phyloP scores from a whole-genome alignment of 805 yeast species.

The Brettanomyces custersianus region DNA sequence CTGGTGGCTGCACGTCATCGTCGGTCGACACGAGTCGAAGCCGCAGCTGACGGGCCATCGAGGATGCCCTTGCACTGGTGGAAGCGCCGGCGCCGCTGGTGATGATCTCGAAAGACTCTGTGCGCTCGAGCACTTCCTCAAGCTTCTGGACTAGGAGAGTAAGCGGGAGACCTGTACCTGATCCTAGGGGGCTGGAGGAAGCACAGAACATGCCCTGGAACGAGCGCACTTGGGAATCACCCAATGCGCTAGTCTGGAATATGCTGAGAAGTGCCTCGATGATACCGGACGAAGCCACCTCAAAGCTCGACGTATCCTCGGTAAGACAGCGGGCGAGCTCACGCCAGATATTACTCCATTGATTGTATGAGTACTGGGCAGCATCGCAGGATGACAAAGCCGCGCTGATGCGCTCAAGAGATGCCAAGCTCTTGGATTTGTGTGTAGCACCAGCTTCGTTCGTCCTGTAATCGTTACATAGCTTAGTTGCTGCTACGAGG shows the following conservation, averaged over 20 bases:
- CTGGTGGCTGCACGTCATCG: slow-evolving; percentile 18
- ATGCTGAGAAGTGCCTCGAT: slow-evolving; percentile 32
- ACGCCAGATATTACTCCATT: slow-evolving; percentile 29
- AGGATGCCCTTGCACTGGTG: slow-evolving; percentile 35
- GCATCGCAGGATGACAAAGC: slow-evolving; percentile 15
- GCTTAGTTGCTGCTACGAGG: too few relatives aligned
- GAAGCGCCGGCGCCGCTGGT: slow-evolving; percentile 31
- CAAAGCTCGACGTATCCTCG: slow-evolving; percentile 55
- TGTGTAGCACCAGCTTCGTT: slow-evolving; percentile 18
- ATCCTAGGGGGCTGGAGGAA: slow-evolving; percentile 22
- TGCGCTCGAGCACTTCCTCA: slow-evolving; percentile 65
- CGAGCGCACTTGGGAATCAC: slow-evolving; percentile 26
- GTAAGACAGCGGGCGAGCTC: slow-evolving; percentile 19
- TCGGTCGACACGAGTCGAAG: slow-evolving; percentile 41
- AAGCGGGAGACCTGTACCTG: slow-evolving; percentile 26
- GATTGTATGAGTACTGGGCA: slow-evolving; percentile 19
- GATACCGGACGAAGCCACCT: slow-evolving; percentile 61
- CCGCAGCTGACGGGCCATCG: slow-evolving; percentile 66
- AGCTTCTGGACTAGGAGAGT: slow-evolving; percentile 44
- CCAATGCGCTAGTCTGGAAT: slow-evolving; percentile 23
- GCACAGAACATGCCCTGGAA: slow-evolving; percentile 36
- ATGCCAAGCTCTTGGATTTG: slow-evolving; percentile 21
- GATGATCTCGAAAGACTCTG: slow-evolving; percentile 62
- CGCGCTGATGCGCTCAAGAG: slow-evolving; percentile 20
- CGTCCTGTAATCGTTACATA: too few relatives aligned